Evolutionary conservation across 1,284 basidiomycete species (phyloP).

Genomic region (Gomphus bonarii): DNA sequence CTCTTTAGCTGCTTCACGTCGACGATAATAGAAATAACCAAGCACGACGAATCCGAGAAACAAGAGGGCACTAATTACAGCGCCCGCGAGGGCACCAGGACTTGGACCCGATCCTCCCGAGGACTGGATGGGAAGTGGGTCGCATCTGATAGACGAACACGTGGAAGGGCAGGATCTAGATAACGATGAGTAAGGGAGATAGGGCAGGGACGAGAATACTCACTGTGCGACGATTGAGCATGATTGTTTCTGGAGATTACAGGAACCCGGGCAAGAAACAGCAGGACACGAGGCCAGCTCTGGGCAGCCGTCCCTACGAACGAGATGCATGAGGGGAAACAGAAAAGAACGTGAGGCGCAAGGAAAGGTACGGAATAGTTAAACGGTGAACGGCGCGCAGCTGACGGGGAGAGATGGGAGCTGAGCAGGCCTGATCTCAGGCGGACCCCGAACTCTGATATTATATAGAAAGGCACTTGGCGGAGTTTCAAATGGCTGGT

Average conservation of each 20-base stretch:
- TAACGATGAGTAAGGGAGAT: slow-evolving; percentile 11
- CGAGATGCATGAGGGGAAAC: slow-evolving; percentile 36
- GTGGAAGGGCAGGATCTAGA: slow-evolving; percentile 16
- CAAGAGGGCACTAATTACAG: slow-evolving; percentile 51
- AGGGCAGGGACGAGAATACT: slow-evolving; percentile 17
- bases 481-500: not conserved
- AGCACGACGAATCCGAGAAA: slow-evolving; percentile 41
- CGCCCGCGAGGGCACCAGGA: slow-evolving; percentile 64
- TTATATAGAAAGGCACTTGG: not conserved
- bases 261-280: slow-evolving; percentile 40
- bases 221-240: slow-evolving; percentile 54
- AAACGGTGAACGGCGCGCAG: not conserved
- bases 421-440: not conserved
- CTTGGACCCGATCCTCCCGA: slow-evolving; percentile 35
- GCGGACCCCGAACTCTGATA: not conserved
- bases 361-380: not conserved
- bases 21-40: slow-evolving; percentile 56
- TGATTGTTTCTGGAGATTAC: slow-evolving; percentile 34
- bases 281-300: slow-evolving; percentile 24
- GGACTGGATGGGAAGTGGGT: slow-evolving; percentile 20
- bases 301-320: slow-evolving; percentile 22
- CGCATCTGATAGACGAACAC: slow-evolving; percentile 43
- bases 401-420: not conserved
- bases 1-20: slow-evolving; percentile 26
- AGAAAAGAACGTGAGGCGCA: slow-evolving; percentile 25